Evolutionary conservation across 2,329 filamentous ascomycete species (phyloP).

Genomic region (Magnaporthiopsis rhizophila): DNA sequence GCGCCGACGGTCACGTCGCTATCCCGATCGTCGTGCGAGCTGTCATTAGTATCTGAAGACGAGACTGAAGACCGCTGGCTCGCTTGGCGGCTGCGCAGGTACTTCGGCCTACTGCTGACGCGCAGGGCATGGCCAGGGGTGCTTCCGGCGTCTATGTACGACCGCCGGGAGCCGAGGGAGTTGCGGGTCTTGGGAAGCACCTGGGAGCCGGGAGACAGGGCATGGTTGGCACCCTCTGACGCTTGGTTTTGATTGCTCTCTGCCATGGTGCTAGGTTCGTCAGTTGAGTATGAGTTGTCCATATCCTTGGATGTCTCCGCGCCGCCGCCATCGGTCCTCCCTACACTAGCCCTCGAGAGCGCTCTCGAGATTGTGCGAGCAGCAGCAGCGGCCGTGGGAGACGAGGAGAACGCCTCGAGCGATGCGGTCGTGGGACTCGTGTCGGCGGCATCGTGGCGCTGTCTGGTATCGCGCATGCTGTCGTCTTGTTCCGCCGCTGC

Average conservation of each 20-base stretch:
- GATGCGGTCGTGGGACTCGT: constrained; percentile 33
- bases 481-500: constrained; percentile 3
- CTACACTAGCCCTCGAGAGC: constrained; percentile 34
- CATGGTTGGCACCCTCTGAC: no score
- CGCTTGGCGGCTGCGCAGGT: constrained; percentile 46
- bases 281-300: background rate
- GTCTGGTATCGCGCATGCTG: background rate
- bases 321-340: constrained; percentile 13
- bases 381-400: constrained; percentile 47
- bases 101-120: constrained; percentile 43
- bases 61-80: constrained; percentile 55
- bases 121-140: constrained; percentile 39
- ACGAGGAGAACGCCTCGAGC: constrained; percentile 47
- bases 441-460: constrained; percentile 1
- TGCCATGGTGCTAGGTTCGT: constrained; percentile 1
- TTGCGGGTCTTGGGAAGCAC: no score
- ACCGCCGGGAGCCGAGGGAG: constrained; percentile 16
- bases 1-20: constrained; percentile 64
- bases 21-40: constrained; percentile 51
- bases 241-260: background rate
- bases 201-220: background rate
- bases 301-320: background rate
- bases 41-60: constrained; percentile 46
- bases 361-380: constrained; percentile 45
- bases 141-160: constrained; percentile 23